A percentile compares a stretch with the other conserved stretches of the same genome.
Conservation (phyloP, 352 stramenopile genomes). For the Globisporangium takayamanum region DNA sequence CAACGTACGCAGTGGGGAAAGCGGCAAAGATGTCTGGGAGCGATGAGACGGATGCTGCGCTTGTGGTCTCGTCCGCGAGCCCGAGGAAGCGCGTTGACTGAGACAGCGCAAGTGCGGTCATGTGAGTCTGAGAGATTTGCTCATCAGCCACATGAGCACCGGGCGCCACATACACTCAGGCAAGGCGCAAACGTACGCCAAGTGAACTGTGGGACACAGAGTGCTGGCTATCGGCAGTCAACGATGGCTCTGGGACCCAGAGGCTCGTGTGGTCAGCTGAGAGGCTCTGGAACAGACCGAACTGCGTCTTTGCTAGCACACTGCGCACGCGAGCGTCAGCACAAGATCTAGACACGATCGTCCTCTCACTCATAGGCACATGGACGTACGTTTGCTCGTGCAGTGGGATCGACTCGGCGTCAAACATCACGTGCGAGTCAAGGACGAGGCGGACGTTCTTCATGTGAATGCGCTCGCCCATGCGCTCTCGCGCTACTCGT, state of each 20-base stretch:
- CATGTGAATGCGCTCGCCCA: constrained; percentile 60
- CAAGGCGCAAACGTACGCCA: no score
- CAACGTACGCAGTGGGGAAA: not conserved
- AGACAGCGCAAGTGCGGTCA: not conserved
- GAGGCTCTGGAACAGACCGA: constrained; percentile 10
- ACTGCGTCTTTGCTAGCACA: constrained; percentile 11
- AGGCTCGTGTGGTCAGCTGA: constrained; percentile 3
- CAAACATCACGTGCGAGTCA: constrained; percentile 24
- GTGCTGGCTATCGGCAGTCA: not conserved
- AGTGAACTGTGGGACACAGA: not conserved
- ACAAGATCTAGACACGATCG: no score
- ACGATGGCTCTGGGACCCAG: constrained; percentile 6
- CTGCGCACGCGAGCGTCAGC: not conserved
- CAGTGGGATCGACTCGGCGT: constrained; percentile 29
- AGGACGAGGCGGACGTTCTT: constrained; percentile 33
- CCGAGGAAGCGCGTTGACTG: not conserved
- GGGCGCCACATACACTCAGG: no score
- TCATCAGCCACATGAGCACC: no score
- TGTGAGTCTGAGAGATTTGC: not conserved
- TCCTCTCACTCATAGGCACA: not conserved
- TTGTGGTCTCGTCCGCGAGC: not conserved
- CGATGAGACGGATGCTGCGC: not conserved
- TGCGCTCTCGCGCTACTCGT: constrained; percentile 12
- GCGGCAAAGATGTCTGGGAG: not conserved
- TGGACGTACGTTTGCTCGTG: constrained; percentile 25